phyloP scores from a whole-genome alignment of 805 yeast genomes.

The Zygoascus bituminiphila region DNA sequence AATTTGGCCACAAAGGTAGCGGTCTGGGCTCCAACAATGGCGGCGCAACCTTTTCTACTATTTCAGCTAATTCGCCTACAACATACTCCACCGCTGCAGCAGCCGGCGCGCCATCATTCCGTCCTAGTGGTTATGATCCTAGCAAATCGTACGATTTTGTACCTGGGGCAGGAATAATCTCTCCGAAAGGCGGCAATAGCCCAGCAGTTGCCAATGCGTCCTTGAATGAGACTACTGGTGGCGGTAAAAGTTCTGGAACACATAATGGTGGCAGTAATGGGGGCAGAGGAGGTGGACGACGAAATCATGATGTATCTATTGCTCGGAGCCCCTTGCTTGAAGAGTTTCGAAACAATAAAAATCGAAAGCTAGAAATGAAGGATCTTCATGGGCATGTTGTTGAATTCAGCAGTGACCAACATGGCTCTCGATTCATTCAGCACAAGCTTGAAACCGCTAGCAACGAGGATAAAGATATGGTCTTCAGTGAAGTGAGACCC shows the following conservation, averaged over 20 bases:
- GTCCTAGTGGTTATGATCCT: not conserved
- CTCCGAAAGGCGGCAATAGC: not conserved
- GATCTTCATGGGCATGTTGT: conserved; percentile 81
- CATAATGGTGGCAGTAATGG: not conserved
- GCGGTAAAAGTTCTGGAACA: not conserved
- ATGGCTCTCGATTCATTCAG: conserved; percentile 94
- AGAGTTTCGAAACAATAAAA: conserved; percentile 65
- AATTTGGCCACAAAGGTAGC: not conserved
- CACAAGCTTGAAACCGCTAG: conserved; percentile 64
- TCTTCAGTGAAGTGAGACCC: conserved; percentile 76
- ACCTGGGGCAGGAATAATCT: not conserved
- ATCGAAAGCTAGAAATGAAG: conserved; percentile 53
- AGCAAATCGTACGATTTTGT: not conserved
- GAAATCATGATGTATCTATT: not conserved
- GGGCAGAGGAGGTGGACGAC: not conserved
- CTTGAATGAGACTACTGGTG: not conserved
- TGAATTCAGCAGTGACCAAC: conserved; percentile 92
- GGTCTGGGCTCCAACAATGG: not conserved
- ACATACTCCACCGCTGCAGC: not conserved
- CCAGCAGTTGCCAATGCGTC: not conserved
- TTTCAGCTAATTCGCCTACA: not conserved
- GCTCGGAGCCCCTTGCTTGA: conserved; percentile 54
- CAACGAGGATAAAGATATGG: conserved; percentile 64
- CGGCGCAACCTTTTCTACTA: not conserved
- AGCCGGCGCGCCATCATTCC: not conserved